Percentiles rank a stretch among this genome's conserved stretches.
Evolutionary conservation across 441 rosid genomes (phyloP).

Genomic region (Macaranga tanarius): DNA sequence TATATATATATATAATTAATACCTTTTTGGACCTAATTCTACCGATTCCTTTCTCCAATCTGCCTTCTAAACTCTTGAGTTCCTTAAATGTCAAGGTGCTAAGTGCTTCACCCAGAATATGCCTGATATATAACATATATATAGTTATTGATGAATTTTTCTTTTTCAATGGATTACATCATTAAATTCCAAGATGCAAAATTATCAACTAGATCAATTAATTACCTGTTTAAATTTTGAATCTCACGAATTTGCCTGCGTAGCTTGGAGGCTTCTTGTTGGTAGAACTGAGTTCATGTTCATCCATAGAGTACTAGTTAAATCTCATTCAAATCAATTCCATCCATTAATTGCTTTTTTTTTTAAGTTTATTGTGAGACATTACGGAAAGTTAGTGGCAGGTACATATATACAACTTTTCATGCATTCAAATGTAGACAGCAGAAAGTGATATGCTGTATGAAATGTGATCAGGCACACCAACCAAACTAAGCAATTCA

Average conservation of each 20-base stretch:
- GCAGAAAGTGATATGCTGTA: too few relatives aligned
- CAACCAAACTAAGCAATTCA: too few relatives aligned
- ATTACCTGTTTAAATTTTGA: constrained; percentile 71
- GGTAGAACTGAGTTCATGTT: constrained; percentile 53
- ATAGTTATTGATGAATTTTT: neutral
- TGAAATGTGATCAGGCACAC: too few relatives aligned
- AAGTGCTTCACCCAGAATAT: constrained; percentile 79
- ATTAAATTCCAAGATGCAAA: neutral
- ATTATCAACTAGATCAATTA: neutral
- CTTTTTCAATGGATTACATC: neutral
- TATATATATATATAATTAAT: neutral
- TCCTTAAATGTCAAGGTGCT: constrained; percentile 68
- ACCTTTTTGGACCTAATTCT: constrained; percentile 86
- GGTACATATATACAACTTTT: too few relatives aligned
- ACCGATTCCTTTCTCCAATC: constrained; percentile 78
- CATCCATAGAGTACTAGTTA: neutral
- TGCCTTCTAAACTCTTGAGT: constrained; percentile 75
- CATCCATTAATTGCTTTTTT: neutral
- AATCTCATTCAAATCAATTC: neutral
- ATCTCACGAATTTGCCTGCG: constrained; percentile 73
- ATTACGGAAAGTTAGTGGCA: neutral
- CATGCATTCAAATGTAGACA: too few relatives aligned
- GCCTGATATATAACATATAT: constrained; percentile 38
- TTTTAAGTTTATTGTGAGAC: too few relatives aligned
- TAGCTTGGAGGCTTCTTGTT: constrained; percentile 83